Base-by-base conservation (phyloP, 2,329 filamentous ascomycete species). In the Ophiostoma fasciatum region DNA sequence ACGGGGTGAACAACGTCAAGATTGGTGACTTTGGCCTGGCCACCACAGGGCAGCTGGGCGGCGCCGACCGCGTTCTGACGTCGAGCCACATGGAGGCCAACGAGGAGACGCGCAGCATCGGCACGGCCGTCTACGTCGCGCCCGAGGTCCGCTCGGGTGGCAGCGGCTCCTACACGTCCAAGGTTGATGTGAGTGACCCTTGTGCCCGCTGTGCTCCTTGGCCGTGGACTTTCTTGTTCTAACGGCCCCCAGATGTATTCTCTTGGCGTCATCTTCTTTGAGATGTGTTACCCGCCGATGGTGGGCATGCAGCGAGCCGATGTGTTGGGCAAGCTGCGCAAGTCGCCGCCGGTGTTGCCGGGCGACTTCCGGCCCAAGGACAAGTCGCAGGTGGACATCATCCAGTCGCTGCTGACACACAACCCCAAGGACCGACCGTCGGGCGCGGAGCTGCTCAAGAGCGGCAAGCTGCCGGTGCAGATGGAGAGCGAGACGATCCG, bases 1-100 rank as follows among this genome's bases (percentile, higher is more conserved):
- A 96, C 49, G 74, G 80, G 7, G 71, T 78, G 3, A 83, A 85
- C 44, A 90, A 92, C 47, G 85, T 93, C 26, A 90, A 92, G 46
- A 94, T 98, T 47, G 90, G 90, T 29, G 90, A 98, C 51, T 96
- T 98, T 55, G 90, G 90, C 5, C 65, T 98, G 25, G 90, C 90
- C 14, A 96, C 87, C 1, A 90, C 80, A 44, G 84, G 83, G 1
- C 83, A 92, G 48, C 47, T 60, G 23, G 48, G 55, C 2, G 40
- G 36, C 7, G 36, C 35, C 2, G 41, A 42, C 27, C 33, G 31
- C 1, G 36, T 34, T 13, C 19, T 37, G 13, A 36, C 34, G n/a
- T 40, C 45, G 3, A 48, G 54, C 7, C 60, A 55, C 14, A 43
- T 62, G 29, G 69, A 73, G 40, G 55, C 61, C 2, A 60, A 62